Conservation (phyloP, 352 stramenopile species). For the Phytopythium vexans region DNA sequence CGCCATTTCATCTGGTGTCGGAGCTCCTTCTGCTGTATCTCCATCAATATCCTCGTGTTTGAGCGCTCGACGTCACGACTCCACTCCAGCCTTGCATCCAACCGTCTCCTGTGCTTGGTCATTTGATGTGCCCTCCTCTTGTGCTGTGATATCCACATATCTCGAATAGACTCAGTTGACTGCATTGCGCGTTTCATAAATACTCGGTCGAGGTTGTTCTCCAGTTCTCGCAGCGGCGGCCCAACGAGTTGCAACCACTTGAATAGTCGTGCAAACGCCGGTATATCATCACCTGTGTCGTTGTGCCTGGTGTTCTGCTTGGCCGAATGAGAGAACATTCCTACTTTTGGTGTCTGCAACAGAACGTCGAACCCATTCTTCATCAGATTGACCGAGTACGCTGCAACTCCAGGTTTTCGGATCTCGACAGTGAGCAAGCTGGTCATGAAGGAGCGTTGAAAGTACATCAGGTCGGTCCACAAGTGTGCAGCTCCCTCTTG, state of each 20-base stretch:
- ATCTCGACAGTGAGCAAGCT: conserved; percentile 69
- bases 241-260: conserved; percentile 74
- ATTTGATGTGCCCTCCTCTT: conserved; percentile 29
- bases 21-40: conserved; percentile 47
- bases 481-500: conserved; percentile 51
- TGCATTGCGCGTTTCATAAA: conserved; percentile 55
- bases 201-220: conserved; percentile 54
- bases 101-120: conserved; percentile 42
- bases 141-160: conserved; percentile 44
- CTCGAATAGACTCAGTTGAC: conserved; percentile 48
- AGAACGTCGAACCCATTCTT: conserved; percentile 75
- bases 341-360: conserved; percentile 25
- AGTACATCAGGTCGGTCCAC: conserved; percentile 68
- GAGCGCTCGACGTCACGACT: conserved; percentile 27
- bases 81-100: conserved; percentile 40
- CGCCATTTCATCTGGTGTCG: conserved; percentile 58
- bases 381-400: conserved; percentile 75
- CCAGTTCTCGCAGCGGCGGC: conserved; percentile 58
- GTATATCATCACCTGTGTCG: conserved; percentile 6
- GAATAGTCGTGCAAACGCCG: conserved; percentile 41
- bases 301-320: neutral
- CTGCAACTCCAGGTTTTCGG: conserved; percentile 32
- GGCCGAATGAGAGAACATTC: conserved; percentile 8
- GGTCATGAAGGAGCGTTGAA: conserved; percentile 46
- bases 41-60: conserved; percentile 34